Evolutionary conservation across 2,329 filamentous ascomycete genomes (phyloP), one percentile per base, ranked within the genome.

Genomic region (Fusarium temperatum): DNA sequence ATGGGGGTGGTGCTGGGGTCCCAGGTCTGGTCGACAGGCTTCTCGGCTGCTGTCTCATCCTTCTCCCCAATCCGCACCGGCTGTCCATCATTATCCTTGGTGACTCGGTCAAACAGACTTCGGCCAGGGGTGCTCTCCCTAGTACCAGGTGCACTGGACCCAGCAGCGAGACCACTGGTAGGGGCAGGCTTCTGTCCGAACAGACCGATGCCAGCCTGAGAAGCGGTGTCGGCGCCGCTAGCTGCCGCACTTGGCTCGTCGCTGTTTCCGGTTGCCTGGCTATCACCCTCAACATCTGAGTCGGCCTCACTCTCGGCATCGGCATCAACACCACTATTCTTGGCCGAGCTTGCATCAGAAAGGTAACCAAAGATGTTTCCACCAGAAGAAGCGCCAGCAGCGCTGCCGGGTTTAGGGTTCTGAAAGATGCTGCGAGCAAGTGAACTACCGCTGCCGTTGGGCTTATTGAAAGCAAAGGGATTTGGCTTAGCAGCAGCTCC

Each of bases 331-430:
- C 86, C 86, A 70, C 88, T 90, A 57, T 86, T 88, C 79, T 88
- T 88, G 45, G 85, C 83, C 20, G 87, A 88, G 73, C 87, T 89
- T 38, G 82, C 84, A 75, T 89, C 88, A 3, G 89, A 90, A 13
- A 91, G 84, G 73, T 91, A 88, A 30, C 86, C 86, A 76, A 92
- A 92, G 56, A 90, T 90, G 76, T 91, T 90, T 51, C 80, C 75
- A 47, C 80, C 76, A 22, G 74, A 78, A 30, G 79, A 53, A 45
- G 68, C 55, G 75, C 75, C 45, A 22, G 76, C 50, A 18, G 71
- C 66, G 51, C 70, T 75, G 20, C 70, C 70, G 14, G 82, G 77
- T 77, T 86, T 85, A 22, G 81, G 58, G 61, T 81, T 82, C 42
- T 83, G 81, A 67, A 87, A 81, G 17, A 87, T 83, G 2, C 86